Conservation (phyloP, 2,329 filamentous ascomycete genomes). For the Penicillium sp. region DNA sequence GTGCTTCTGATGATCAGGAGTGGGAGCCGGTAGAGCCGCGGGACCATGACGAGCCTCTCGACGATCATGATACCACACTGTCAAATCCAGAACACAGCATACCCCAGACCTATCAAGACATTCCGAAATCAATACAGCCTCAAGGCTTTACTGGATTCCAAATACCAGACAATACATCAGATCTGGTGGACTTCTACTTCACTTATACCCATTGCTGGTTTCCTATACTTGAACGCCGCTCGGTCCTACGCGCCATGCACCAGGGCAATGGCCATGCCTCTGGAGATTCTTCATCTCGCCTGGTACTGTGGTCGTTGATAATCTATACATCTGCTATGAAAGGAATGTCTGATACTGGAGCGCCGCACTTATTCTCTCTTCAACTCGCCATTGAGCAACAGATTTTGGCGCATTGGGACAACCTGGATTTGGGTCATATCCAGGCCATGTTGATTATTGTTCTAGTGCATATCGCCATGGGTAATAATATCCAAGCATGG, state of each 20-base stretch:
- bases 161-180: conserved; percentile 18
- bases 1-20: conserved; percentile 7
- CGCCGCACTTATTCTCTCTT: neutral
- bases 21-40: conserved; percentile 6
- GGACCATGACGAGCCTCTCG: conserved; percentile 4
- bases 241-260: conserved; percentile 53
- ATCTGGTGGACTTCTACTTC: conserved; percentile 67
- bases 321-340: conserved; percentile 29
- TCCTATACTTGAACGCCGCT: conserved; percentile 66
- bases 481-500: conserved; percentile 58
- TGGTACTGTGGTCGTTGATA: conserved; percentile 54
- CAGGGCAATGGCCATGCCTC: conserved; percentile 19
- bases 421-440: conserved; percentile 46
- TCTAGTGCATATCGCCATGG: conserved; percentile 58
- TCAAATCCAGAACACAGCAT: neutral
- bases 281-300: neutral
- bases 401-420: conserved; percentile 40
- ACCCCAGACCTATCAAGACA: neutral
- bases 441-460: conserved; percentile 57
- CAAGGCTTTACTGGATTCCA: neutral
- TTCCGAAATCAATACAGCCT: neutral
- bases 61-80: neutral
- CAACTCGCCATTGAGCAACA: conserved; percentile 11
- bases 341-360: neutral
- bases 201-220: conserved; percentile 73